phyloP scores from a whole-genome alignment of 169 alveolate genomes.

The Neospora caninum region DNA sequence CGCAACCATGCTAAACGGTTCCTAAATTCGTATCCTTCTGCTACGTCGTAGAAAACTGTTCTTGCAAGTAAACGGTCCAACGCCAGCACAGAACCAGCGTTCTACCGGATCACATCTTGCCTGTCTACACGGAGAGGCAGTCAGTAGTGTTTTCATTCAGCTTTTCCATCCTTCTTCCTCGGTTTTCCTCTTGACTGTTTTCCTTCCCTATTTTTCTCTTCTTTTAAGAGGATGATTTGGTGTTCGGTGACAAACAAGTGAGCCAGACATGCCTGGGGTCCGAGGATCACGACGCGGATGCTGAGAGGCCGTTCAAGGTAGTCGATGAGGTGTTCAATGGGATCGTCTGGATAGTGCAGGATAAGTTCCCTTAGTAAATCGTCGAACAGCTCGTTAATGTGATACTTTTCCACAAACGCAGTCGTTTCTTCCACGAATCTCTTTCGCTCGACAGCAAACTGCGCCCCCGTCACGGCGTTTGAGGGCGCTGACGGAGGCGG shows the following conservation, averaged over 20 bases:
- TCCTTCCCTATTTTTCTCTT: background rate
- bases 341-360: constrained; percentile 5
- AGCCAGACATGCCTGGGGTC: constrained; percentile 19
- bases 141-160: too few species aligned
- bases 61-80: too few species aligned
- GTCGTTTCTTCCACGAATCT: background rate
- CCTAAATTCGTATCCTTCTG: too few species aligned
- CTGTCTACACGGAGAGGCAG: too few species aligned
- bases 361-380: background rate
- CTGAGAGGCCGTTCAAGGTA: background rate
- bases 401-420: constrained; percentile 17
- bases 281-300: constrained; percentile 10
- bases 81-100: too few species aligned
- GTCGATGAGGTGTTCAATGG: constrained; percentile 18
- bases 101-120: too few species aligned
- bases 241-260: background rate
- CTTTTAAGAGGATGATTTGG: background rate
- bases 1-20: too few species aligned
- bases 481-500: background rate
- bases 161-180: background rate
- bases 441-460: background rate
- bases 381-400: background rate
- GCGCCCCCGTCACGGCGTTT: background rate
- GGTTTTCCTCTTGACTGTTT: background rate
- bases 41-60: too few species aligned